Base-by-base conservation (phyloP, 2,329 filamentous ascomycete genomes). In the Xylaria sp. region DNA sequence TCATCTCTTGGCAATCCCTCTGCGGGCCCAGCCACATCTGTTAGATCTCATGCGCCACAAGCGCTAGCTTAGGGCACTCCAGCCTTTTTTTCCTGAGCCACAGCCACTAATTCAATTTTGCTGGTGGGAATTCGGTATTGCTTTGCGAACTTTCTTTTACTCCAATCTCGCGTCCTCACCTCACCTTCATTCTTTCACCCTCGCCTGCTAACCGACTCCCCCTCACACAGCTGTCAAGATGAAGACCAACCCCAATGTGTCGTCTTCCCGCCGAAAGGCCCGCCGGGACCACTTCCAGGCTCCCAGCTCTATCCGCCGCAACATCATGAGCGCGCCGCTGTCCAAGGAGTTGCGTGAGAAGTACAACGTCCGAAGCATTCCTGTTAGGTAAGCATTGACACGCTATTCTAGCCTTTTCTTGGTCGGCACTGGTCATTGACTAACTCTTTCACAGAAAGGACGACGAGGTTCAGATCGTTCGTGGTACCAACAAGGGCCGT, bases 271-370 rank as follows among this genome's bases (percentile, higher is more conserved):
- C 84, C 91, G 94, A 86, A 99, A 99, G 92, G 95, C 92, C 84
- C 92, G 95, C 84, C 97, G 97, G 88, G 92, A 92, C 80, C 94
- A 99, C 88, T 99, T 96, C 89, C 85, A 87, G 80, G 95, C 95
- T 73, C 93, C 94, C 74, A 97, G 94, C 81, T 93, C 91, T 85
- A 87, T 92, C 79, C 94, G 95, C 83, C 92, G 95, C 80, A 87
- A 90, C 76, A 97, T 97, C 86, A 97, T 99, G 94, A 94, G 91
- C 85, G 94, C 95, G 74, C 91, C 92, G 76, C 88, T 97, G 74
- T 91, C 87, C 86, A 96, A 97, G 88, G 95, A 99, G 86, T 89
- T 99, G 80, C 90, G 93, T 79, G 94, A 97, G 84, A 95, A 99
- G 89, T 92, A 99, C 91, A 96, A 96, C 83, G 95, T 96, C 82